phyloP scores from a whole-genome alignment of 768 basidiomycete species.

The Tremella mesenterica region DNA sequence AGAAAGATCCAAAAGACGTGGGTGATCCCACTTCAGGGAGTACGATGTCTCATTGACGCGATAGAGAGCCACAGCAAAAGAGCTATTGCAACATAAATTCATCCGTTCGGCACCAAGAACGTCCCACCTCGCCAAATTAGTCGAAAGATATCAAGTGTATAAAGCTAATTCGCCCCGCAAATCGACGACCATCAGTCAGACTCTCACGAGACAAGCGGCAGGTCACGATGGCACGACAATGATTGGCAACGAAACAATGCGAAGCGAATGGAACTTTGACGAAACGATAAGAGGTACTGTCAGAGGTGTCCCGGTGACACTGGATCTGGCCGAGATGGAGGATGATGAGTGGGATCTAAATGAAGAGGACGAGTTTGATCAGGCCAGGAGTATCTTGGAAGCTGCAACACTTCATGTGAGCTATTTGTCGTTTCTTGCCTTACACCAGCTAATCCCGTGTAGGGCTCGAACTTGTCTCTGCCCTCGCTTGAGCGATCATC shows the following conservation, averaged over 20 bases:
- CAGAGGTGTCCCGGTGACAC: conserved; percentile 26
- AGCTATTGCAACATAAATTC: conserved; percentile 88
- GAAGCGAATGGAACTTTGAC: conserved; percentile 90
- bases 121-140: conserved; percentile 72
- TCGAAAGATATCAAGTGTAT: conserved; percentile 76
- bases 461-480: conserved; percentile 49
- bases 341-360: conserved; percentile 47
- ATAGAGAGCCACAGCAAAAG: conserved; percentile 81
- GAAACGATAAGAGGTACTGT: conserved; percentile 39
- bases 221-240: conserved; percentile 17
- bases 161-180: conserved; percentile 52
- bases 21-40: conserved; percentile 26
- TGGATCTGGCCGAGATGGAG: conserved; percentile 29
- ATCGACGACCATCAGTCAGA: conserved; percentile 34
- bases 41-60: conserved; percentile 12
- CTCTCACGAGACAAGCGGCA: conserved; percentile 43
- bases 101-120: conserved; percentile 76
- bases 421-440: not conserved
- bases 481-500: conserved; percentile 47
- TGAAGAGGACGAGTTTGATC: conserved; percentile 9
- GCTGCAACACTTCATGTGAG: conserved; percentile 19
- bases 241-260: conserved; percentile 51
- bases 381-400: conserved; percentile 32
- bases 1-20: conserved; percentile 79
- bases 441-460: not conserved